Conservation (phyloP, 2,329 filamentous ascomycete species). For the Sporothrix sp. region DNA sequence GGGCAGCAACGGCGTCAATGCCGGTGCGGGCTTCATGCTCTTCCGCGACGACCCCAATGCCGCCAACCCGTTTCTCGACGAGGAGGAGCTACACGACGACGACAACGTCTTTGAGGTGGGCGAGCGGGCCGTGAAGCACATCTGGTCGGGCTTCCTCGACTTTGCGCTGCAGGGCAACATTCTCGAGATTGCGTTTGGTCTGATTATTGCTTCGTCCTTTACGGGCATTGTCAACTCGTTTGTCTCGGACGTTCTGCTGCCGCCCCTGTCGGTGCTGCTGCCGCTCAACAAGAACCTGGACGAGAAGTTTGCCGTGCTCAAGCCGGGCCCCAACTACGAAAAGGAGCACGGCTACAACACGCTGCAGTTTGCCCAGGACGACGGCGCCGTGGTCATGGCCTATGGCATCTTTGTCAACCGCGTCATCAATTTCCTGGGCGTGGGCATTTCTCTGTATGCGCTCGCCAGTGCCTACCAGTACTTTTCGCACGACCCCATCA, state of each 20-base stretch:
- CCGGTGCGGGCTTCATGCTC: slow-evolving; percentile 8
- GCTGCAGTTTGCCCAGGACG: slow-evolving; percentile 54
- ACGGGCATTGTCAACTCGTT: slow-evolving; percentile 63
- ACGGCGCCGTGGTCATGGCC: slow-evolving; percentile 62
- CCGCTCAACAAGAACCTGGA: slow-evolving; percentile 63
- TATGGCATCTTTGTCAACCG: slow-evolving; percentile 58
- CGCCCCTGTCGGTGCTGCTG: slow-evolving; percentile 57
- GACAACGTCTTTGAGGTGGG: slow-evolving; percentile 30
- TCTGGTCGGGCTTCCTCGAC: slow-evolving; percentile 57
- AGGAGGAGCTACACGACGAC: slow-evolving; percentile 30
- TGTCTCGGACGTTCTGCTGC: slow-evolving; percentile 60
- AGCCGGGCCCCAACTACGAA: slow-evolving; percentile 44
- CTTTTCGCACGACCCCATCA: slow-evolving; percentile 54
- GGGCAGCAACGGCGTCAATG: neutral
- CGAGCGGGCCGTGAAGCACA: slow-evolving; percentile 37
- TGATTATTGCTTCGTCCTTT: slow-evolving; percentile 64
- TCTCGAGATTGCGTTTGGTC: slow-evolving; percentile 63
- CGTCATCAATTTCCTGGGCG: slow-evolving; percentile 53
- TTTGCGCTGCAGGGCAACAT: slow-evolving; percentile 69
- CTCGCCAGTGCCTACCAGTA: slow-evolving; percentile 54
- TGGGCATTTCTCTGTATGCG: slow-evolving; percentile 55
- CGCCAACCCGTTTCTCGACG: slow-evolving; percentile 27
- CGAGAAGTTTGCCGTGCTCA: slow-evolving; percentile 62
- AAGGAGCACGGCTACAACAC: slow-evolving; percentile 56
- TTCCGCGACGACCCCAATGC: slow-evolving; percentile 20